Conservation (phyloP, 2,329 filamentous ascomycete genomes). For the Fusarium stilboides region DNA sequence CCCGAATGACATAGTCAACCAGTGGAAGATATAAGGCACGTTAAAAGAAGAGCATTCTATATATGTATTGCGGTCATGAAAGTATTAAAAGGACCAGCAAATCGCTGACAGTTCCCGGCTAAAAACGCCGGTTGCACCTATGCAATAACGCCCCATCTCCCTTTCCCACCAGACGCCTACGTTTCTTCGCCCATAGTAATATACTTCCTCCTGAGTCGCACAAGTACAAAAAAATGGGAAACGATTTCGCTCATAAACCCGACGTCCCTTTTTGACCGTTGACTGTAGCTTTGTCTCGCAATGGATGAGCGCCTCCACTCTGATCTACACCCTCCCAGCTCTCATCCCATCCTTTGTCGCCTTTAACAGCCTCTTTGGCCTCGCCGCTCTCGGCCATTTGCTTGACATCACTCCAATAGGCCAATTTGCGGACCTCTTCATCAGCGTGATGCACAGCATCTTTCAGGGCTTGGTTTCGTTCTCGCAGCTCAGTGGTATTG, state of each 20-base stretch:
- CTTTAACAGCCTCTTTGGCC: slow-evolving; percentile 61
- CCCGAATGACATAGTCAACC: slow-evolving; percentile 4
- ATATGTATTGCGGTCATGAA: slow-evolving; percentile 5
- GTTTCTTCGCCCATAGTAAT: slow-evolving; percentile 2
- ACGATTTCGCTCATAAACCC: slow-evolving; percentile 5
- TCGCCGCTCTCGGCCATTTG: slow-evolving; percentile 72
- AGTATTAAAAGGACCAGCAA: background rate
- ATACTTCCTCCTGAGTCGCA: background rate
- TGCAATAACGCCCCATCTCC: slow-evolving; percentile 30
- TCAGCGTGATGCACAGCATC: slow-evolving; percentile 83
- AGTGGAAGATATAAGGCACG: background rate
- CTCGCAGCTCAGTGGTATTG: slow-evolving; percentile 51
- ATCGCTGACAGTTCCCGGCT: slow-evolving; percentile 4
- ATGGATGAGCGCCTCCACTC: slow-evolving; percentile 63
- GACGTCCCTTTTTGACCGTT: slow-evolving; percentile 39
- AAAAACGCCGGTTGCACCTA: slow-evolving; percentile 7
- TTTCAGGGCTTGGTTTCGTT: slow-evolving; percentile 77
- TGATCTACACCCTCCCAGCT: slow-evolving; percentile 68
- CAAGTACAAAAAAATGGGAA: slow-evolving; percentile 2
- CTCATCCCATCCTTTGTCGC: slow-evolving; percentile 55
- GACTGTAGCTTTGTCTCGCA: slow-evolving; percentile 38
- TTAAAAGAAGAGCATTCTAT: background rate
- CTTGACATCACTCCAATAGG: slow-evolving; percentile 91
- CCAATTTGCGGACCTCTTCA: slow-evolving; percentile 83
- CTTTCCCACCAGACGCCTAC: slow-evolving; percentile 9